Conservation (phyloP, 1,284 basidiomycete species). For the Dichomitus squalens region DNA sequence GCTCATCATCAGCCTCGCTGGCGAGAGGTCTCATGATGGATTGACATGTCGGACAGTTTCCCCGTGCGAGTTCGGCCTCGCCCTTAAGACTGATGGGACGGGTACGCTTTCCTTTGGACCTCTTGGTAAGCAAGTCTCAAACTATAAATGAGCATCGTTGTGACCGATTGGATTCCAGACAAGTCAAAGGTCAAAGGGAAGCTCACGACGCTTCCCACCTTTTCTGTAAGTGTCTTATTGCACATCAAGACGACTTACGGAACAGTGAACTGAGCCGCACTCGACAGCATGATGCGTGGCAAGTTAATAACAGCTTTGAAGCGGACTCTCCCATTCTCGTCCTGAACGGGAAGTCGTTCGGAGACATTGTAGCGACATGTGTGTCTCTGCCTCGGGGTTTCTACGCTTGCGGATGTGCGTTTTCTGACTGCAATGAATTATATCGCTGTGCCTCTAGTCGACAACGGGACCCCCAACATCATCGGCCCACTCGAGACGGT, state of each 20-base stretch:
- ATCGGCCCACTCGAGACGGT: constrained; percentile 13
- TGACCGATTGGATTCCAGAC: too few species aligned
- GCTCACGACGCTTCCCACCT: constrained; percentile 8
- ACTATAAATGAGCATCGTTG: too few species aligned
- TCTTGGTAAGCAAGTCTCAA: constrained; percentile 2
- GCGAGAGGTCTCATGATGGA: neutral
- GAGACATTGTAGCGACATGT: constrained; percentile 11
- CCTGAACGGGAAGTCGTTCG: constrained; percentile 12
- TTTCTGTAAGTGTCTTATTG: constrained; percentile 1
- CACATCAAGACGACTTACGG: too few species aligned
- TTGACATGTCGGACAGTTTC: constrained; percentile 1
- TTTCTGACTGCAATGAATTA: too few species aligned
- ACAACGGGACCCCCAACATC: constrained; percentile 19
- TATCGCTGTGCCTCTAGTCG: constrained; percentile 8
- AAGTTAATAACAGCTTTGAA: constrained; percentile 9
- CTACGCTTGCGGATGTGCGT: too few species aligned
- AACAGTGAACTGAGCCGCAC: neutral
- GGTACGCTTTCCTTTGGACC: constrained; percentile 11
- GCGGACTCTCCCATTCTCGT: constrained; percentile 8
- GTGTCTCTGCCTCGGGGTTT: too few species aligned
- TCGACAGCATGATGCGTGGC: constrained; percentile 12
- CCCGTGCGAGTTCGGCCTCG: constrained; percentile 14
- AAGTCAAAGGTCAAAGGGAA: constrained; percentile 7
- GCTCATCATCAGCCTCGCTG: too few species aligned
- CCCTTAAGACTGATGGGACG: neutral